Percentiles rank a stretch among this genome's conserved stretches.
Conservation (phyloP, 345 rosid genomes). For the Kandelia obovata region DNA sequence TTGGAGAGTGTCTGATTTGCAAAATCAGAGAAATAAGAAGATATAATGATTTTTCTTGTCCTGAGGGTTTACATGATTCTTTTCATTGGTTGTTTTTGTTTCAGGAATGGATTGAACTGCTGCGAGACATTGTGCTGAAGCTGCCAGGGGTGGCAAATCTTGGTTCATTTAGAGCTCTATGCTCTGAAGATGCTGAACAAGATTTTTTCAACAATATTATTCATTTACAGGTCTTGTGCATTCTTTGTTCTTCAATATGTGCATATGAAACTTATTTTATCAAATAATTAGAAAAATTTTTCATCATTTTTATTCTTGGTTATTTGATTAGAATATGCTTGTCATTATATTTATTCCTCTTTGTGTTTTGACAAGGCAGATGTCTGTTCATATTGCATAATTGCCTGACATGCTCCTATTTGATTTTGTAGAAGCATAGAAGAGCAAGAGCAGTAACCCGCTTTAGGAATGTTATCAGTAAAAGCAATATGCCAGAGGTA, state of each 20-base stretch:
- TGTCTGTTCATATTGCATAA: not conserved
- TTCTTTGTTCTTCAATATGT: not conserved
- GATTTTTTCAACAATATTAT: constrained; percentile 78
- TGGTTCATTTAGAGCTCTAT: constrained; percentile 52
- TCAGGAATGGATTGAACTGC: constrained; percentile 89
- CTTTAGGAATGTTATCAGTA: constrained; percentile 49
- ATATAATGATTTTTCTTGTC: not conserved
- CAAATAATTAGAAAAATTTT: too few species aligned
- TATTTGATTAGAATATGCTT: not conserved
- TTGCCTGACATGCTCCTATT: not conserved
- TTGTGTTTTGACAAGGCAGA: too few species aligned
- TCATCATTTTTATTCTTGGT: too few species aligned
- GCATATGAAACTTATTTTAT: too few species aligned
- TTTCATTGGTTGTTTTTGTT: constrained; percentile 19
- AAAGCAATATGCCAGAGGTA: constrained; percentile 54
- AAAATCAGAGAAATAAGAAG: not conserved
- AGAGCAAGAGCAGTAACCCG: constrained; percentile 68
- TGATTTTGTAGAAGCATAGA: constrained; percentile 66
- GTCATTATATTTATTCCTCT: not conserved
- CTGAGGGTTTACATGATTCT: constrained; percentile 8
- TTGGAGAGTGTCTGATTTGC: not conserved
- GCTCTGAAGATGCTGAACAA: constrained; percentile 76
- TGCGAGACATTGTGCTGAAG: constrained; percentile 71
- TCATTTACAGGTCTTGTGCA: constrained; percentile 62
- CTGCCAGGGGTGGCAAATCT: constrained; percentile 66